phyloP scores from a whole-genome alignment of 179 eudicot species.

The Carnegiea gigantea region DNA sequence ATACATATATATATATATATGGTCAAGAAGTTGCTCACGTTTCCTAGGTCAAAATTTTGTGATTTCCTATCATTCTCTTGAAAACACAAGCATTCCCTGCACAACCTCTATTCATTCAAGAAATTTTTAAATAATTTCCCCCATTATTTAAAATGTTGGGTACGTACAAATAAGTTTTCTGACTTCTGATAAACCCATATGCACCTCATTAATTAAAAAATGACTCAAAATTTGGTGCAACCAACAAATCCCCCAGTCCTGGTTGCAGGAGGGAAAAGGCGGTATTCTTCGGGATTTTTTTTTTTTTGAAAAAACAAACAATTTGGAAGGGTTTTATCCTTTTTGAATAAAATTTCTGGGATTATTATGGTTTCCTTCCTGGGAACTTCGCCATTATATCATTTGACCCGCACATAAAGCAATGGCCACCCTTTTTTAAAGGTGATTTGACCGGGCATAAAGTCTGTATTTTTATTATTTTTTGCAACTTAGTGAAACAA shows the following conservation, averaged over 20 bases:
- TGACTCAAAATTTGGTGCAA: slow-evolving; percentile 27
- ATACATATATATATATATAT: too few relatives aligned
- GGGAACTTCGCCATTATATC: slow-evolving; percentile 22
- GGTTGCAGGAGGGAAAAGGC: slow-evolving; percentile 23
- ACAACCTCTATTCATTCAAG: neutral
- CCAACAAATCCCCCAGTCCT: slow-evolving; percentile 22
- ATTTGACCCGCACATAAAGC: slow-evolving; percentile 27
- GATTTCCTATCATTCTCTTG: neutral
- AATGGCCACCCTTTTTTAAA: slow-evolving; percentile 14
- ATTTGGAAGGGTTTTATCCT: neutral
- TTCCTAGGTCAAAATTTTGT: neutral
- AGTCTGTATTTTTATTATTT: neutral
- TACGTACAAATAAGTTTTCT: neutral
- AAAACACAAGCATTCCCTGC: slow-evolving; percentile 11
- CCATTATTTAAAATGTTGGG: neutral
- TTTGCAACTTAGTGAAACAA: slow-evolving; percentile 1
- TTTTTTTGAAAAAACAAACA: too few relatives aligned
- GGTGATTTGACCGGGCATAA: slow-evolving; percentile 19
- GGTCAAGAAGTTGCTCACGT: neutral
- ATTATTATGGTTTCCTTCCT: slow-evolving; percentile 19
- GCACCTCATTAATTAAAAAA: slow-evolving; percentile 23
- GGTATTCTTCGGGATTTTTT: slow-evolving; percentile 14
- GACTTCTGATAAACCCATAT: slow-evolving; percentile 26
- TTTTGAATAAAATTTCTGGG: slow-evolving; percentile 2
- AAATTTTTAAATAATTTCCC: neutral